A percentile compares a stretch with the other conserved stretches of the same genome.
phyloP scores from a whole-genome alignment of 495 filamentous ascomycete genomes.

The Penicillium robsamsonii region DNA sequence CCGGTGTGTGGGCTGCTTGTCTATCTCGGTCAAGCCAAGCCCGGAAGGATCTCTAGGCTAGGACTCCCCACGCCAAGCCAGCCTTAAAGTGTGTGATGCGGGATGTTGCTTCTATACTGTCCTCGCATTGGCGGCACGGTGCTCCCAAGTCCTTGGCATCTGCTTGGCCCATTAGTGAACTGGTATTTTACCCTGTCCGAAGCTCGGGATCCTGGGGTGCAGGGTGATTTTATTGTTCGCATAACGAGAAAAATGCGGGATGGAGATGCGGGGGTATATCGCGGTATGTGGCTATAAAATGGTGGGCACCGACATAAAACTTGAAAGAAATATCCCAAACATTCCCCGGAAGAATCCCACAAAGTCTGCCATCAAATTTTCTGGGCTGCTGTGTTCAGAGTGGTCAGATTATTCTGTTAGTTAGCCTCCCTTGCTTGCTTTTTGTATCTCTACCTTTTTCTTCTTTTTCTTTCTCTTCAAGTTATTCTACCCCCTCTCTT shows the following conservation, averaged over 20 bases:
- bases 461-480: not conserved
- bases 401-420: not conserved
- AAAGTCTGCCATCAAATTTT: not conserved
- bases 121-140: constrained; percentile 18
- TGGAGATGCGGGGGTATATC: constrained; percentile 14
- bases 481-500: not conserved
- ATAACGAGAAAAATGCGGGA: constrained; percentile 18
- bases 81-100: constrained; percentile 8
- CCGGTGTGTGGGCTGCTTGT: constrained; percentile 5
- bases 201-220: constrained; percentile 6
- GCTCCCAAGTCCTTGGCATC: constrained; percentile 19
- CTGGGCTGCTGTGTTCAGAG: not conserved
- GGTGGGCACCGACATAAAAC: not conserved
- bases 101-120: constrained; percentile 11
- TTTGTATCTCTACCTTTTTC: not conserved
- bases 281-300: constrained; percentile 1
- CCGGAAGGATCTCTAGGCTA: constrained; percentile 18
- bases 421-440: not conserved
- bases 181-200: constrained; percentile 13
- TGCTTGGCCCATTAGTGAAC: constrained; percentile 19
- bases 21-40: constrained; percentile 14
- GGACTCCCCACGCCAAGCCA: constrained; percentile 19
- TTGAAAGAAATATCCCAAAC: not conserved
- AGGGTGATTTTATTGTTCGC: constrained; percentile 4
- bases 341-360: not conserved